Base-by-base conservation (phyloP, 805 yeast genomes). In the Lachancea cidri region DNA sequence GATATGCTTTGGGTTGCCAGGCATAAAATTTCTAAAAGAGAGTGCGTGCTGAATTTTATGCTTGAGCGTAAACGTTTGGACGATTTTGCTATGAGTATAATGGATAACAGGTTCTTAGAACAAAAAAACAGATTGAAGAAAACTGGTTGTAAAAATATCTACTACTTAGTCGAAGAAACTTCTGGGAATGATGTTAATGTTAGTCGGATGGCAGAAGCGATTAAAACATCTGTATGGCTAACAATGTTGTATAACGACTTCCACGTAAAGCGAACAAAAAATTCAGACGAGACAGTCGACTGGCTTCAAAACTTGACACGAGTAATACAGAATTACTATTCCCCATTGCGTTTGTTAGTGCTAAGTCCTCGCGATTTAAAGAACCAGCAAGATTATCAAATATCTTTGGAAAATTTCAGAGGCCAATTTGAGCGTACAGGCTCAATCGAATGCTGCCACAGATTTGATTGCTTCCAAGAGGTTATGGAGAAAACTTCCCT, bases 1-100 rank as follows among this genome's bases (percentile, higher is more conserved):
- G 99, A 93, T 65, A 82, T 83, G 1, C 47, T 83, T 7, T 93
- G 98, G 98, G 71, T 88, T 2, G 98, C 96, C 0, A 72, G 73
- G 42, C 74, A 87, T 53, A 74, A 67, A 39, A 50, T 45, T 0
- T 74, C 85, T 0, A 71, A 74, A 1, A 72, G 73, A 39, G 81
- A 81, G 41, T 86, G 81, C 4, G 82, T 86, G 1, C 63, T 93
- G 14, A 84, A 91, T 57, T 81, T 77, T 46, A 83, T 93, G n/a
- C 73, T 91, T 35, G 99, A 93, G 65, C 71, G 99, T 29, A 93
- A 93, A 62, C 67, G 96, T 42, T 62, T 89, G 33, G 95, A 86
- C 56, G 99, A 93, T 68, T 72, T 93, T 53, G 83, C 83, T 0
- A 56, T 70, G 25, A 85, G 95, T 38, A 87, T 93, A 35, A 73